Evolutionary conservation across 768 basidiomycete species (phyloP).

Genomic region (Gloeopeniophorella convolvens): DNA sequence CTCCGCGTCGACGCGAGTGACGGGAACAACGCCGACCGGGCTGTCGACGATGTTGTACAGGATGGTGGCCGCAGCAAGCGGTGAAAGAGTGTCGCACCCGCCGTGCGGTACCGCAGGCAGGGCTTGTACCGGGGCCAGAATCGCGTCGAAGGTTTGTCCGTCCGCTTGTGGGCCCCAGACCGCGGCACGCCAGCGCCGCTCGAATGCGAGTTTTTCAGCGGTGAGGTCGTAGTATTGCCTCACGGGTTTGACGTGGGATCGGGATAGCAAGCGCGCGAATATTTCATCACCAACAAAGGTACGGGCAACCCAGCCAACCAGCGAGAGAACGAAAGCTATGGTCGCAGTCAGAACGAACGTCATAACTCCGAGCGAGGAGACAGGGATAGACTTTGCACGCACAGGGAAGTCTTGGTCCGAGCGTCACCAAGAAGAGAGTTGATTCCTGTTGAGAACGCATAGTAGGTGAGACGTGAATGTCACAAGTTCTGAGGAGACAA

Average conservation of each 20-base stretch:
- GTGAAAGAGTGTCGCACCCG: constrained; percentile 4
- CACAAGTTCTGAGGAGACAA: constrained; percentile 1
- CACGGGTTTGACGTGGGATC: neutral
- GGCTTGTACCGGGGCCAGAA: constrained; percentile 32
- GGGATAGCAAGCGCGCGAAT: neutral
- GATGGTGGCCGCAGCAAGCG: constrained; percentile 26
- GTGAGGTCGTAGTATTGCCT: neutral
- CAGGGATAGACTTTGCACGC: too few species aligned
- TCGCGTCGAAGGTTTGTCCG: constrained; percentile 26
- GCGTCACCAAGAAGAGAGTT: neutral
- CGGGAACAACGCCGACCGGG: constrained; percentile 35
- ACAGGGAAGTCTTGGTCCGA: neutral
- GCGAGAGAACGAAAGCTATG: neutral
- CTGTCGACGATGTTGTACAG: constrained; percentile 36
- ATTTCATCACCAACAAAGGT: neutral
- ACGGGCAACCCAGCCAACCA: neutral
- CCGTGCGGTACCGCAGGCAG: constrained; percentile 28
- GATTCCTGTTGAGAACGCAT: neutral
- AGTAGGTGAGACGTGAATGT: neutral
- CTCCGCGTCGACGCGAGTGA: constrained; percentile 31
- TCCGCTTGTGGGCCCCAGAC: too few species aligned
- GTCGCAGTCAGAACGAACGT: neutral
- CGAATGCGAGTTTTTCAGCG: neutral
- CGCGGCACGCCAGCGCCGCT: too few species aligned
- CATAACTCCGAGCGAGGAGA: too few species aligned